A percentile compares a stretch with the other conserved stretches of the same genome.
Evolutionary conservation across 2,329 filamentous ascomycete genomes (phyloP).

Genomic region (Colletotrichum tropicale): DNA sequence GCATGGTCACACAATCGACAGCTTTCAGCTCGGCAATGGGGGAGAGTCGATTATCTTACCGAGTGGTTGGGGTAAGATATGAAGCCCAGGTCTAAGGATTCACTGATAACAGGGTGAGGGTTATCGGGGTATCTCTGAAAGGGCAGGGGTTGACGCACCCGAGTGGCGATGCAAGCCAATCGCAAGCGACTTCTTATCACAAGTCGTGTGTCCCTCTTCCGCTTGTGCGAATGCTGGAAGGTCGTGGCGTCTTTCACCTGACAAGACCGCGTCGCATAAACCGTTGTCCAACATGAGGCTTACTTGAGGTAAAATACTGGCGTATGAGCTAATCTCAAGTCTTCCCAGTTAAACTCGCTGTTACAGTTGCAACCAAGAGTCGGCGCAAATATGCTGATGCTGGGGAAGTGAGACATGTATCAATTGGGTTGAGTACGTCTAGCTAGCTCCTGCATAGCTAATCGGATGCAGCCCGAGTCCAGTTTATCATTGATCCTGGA

Average conservation of each 20-base stretch:
- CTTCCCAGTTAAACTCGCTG: not conserved
- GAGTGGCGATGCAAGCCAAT: constrained; percentile 6
- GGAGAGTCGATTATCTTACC: not conserved
- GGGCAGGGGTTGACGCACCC: not conserved
- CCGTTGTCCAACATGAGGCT: not conserved
- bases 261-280: not conserved
- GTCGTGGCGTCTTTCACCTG: not conserved
- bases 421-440: not conserved
- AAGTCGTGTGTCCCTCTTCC: not conserved
- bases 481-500: not conserved
- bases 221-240: not conserved
- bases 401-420: not conserved
- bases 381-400: not conserved
- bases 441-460: not conserved
- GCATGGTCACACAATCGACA: not conserved
- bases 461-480: not conserved
- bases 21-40: not conserved
- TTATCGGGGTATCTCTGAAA: not conserved
- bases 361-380: not conserved
- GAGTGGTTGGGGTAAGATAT: not conserved
- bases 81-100: not conserved
- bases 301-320: not conserved
- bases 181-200: constrained; percentile 6
- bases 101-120: constrained; percentile 1
- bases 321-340: not conserved